Base-by-base conservation (phyloP, 2,329 filamentous ascomycete genomes). In the Cryoendolithus antarcticus region DNA sequence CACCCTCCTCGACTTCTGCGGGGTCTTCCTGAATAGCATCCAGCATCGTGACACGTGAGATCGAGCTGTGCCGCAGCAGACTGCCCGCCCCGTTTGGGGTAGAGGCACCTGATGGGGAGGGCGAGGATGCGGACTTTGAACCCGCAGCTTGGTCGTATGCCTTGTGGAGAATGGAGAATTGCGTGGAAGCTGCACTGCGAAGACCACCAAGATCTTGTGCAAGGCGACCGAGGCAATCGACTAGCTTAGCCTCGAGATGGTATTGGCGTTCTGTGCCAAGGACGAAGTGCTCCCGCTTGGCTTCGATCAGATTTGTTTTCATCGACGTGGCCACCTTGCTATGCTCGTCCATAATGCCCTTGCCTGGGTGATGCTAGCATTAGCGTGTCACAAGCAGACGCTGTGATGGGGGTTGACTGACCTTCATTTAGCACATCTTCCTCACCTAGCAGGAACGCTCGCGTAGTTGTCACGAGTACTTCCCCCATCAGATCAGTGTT, bases 201-300 rank as follows among this genome's bases (percentile, higher is more conserved):
- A 98, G 65, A 6, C 89, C 91, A 58, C 89, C 88, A 47, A 95
- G 80, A 48, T 86, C 86, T 57, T 95, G 88, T 4, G 85, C 80
- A 21, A 96, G 70, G 34, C 76, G 78, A 57, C 93, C 85, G 52
- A 96, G 75, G 48, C 84, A 89, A 53, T 85, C 81, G 33, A 89
- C 82, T 3, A 96, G 71, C 15, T 74, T 77, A 47, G 80, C 80
- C 53, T 95, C 84, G 3, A 93, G 71, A 30, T 72, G 70, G 57
- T 93, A 93, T 45, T 89, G 73, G 40, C 72, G 72, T 57, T 94
- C 88, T 2, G 75, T 79, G 2, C 89, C 89, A 4, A 86, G 60
- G 2, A 88, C 65, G 53, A 84, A 94, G 54, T 94, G 84, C 59
- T 96, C 89, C 42, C 85, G 80, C 56, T 89, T 93, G 9, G 88